Conservation (phyloP, 2,329 filamentous ascomycete genomes). For the Massarina eburnea region DNA sequence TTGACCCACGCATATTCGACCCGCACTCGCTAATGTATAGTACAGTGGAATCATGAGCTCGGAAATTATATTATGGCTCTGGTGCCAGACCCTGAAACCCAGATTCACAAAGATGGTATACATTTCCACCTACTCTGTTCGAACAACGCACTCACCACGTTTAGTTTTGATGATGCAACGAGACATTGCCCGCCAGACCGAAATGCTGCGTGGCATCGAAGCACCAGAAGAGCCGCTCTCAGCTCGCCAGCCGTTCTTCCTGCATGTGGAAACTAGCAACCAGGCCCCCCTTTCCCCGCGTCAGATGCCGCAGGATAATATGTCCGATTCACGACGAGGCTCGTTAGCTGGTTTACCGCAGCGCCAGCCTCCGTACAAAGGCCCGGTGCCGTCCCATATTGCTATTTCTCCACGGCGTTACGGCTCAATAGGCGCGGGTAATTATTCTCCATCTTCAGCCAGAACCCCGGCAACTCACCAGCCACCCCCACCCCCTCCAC, state of each 20-base stretch:
- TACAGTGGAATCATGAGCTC: constrained; percentile 80
- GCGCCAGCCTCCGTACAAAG: constrained; percentile 69
- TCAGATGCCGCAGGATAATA: constrained; percentile 74
- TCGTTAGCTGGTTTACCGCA: constrained; percentile 57
- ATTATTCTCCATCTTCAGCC: constrained; percentile 70
- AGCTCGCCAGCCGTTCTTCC: constrained; percentile 54
- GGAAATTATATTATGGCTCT: constrained; percentile 73
- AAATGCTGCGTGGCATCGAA: constrained; percentile 58
- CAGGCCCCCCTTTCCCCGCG: constrained; percentile 83
- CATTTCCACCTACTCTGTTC: constrained; percentile 28
- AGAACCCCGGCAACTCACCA: constrained; percentile 69
- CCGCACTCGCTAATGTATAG: constrained; percentile 25
- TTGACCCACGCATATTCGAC: constrained; percentile 16
- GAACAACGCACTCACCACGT: constrained; percentile 23
- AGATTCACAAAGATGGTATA: constrained; percentile 81
- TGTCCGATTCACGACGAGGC: constrained; percentile 67
- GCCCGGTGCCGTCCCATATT: constrained; percentile 79
- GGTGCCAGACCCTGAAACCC: constrained; percentile 73
- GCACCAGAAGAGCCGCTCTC: constrained; percentile 65
- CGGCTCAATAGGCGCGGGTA: constrained; percentile 77
- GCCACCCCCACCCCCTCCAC: constrained; percentile 62
- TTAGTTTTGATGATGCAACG: constrained; percentile 57
- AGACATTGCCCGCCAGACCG: constrained; percentile 64
- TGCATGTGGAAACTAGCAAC: constrained; percentile 42
- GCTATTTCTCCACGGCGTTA: constrained; percentile 78